Base-by-base conservation (phyloP, 1,139 yeast species). In the Candida mesenterica region DNA sequence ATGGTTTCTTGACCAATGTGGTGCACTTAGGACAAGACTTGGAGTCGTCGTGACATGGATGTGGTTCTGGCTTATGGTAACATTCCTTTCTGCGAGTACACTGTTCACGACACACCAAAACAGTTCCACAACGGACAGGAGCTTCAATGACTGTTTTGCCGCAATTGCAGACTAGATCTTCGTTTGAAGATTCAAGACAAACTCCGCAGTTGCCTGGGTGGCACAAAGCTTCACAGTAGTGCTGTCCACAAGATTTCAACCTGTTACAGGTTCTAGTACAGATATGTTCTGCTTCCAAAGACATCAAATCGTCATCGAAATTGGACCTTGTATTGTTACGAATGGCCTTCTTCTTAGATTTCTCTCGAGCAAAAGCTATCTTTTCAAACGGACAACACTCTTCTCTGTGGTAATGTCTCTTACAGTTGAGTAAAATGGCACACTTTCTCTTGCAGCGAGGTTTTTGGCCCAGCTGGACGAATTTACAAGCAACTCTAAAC, bases 101-200 rank as follows among this genome's bases (percentile, higher is more conserved):
- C 43, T 77, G 90, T 43, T 77, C 74, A 20, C 65, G 69, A 61
- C 97, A 89, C 5, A 92, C 84, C 20, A 79, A 56, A 32, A 62
- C 68, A 0, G 92, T 78, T 9, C 97, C 97, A 62, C 97, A 89
- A 46, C 96, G 69, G 8, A 88, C 89, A 0, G 97, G 97, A 0
- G 96, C 96, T 34, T 74, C 74, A 7, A 88, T 66, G 3, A 82
- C 70, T 0, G 97, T 89, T 40, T 75, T 71, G 1, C 97, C 96
- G 65, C 97, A 89, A 38, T 84, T 74, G 54, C 97, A 89, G 2
- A 80, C 72, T 48, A 87, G 65, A 54, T 89, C 97, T 20, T 86
- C 92, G 34, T 80, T 78, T 9, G 88, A 75, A 4, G 95, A 84
- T 50, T 88, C 96, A 34, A 86, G 58, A 55, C 97, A 89, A 7